phyloP scores from a whole-genome alignment of 768 basidiomycete species.

The Leccinum imitatum region DNA sequence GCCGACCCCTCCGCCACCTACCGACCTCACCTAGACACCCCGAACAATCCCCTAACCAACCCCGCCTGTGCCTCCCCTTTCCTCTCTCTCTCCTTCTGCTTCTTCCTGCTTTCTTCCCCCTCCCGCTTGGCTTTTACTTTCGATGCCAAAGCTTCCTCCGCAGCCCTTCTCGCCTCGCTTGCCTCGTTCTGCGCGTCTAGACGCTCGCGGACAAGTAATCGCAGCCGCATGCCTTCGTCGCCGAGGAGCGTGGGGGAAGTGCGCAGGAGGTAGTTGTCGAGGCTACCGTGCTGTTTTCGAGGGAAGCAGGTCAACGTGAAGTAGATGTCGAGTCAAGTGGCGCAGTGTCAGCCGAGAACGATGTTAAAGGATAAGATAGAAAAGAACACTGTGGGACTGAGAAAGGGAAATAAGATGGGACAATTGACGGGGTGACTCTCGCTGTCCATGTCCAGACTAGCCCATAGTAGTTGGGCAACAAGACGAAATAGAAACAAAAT shows the following conservation, averaged over 20 bases:
- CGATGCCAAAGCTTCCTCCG: conserved; percentile 19
- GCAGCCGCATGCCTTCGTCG: conserved; percentile 45
- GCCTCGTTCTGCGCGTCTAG: conserved; percentile 21
- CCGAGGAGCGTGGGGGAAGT: conserved; percentile 41
- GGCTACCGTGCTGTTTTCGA: conserved; percentile 55
- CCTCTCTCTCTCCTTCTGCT: conserved; percentile 3
- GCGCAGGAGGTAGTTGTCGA: conserved; percentile 66
- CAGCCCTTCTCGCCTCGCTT: conserved; percentile 18
- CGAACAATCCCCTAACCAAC: conserved; percentile 23
- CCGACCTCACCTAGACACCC: not conserved
- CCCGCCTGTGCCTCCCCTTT: conserved; percentile 5
- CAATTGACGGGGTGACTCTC: no score
- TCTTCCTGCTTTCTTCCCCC: conserved; percentile 8
- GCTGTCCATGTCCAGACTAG: no score
- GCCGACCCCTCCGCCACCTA: no score
- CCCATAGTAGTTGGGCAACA: not conserved
- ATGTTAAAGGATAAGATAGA: not conserved
- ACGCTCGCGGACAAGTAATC: conserved; percentile 39
- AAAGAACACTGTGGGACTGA: not conserved
- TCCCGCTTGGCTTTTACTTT: conserved; percentile 11
- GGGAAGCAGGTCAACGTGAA: no score
- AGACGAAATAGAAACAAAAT: not conserved
- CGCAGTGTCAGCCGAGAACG: not conserved
- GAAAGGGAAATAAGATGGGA: no score
- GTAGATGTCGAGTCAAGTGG: not conserved